Conservation (phyloP, 768 basidiomycete genomes). For the Phylloporus rhodoxanthus region DNA sequence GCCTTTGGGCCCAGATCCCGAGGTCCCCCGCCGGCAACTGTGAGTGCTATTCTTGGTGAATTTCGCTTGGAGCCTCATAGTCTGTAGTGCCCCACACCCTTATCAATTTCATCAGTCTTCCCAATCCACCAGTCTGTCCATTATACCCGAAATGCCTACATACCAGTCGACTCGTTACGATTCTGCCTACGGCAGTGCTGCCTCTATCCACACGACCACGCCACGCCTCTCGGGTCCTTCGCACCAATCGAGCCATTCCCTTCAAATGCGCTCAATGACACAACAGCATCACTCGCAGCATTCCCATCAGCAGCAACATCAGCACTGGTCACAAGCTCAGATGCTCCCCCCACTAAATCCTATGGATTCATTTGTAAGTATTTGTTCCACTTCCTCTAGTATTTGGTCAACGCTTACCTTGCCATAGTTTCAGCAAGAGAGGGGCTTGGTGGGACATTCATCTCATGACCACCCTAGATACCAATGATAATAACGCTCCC, state of each 20-base stretch:
- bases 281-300: conserved; percentile 36
- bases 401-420: conserved; percentile 9
- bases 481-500: conserved; percentile 37
- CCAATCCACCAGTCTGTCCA: conserved; percentile 40
- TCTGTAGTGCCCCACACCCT: conserved; percentile 37
- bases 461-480: conserved; percentile 47
- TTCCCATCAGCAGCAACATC: conserved; percentile 26
- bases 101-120: conserved; percentile 41
- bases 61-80: conserved; percentile 10
- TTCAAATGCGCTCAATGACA: conserved; percentile 46
- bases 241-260: conserved; percentile 26
- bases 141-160: conserved; percentile 54
- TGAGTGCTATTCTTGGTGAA: conserved; percentile 27
- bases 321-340: conserved; percentile 50
- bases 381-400: not conserved
- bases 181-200: conserved; percentile 37
- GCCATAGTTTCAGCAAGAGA: conserved; percentile 36
- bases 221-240: conserved; percentile 36
- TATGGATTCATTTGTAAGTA: conserved; percentile 62
- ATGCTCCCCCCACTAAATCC: conserved; percentile 44
- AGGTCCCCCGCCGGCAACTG: conserved; percentile 42
- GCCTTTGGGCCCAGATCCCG: conserved; percentile 40
- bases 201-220: conserved; percentile 28
- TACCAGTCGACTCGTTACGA: conserved; percentile 54
- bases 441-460: conserved; percentile 44